Percentiles rank a stretch among this genome's conserved stretches.
phyloP scores from a whole-genome alignment of 805 yeast species.

The Myxozyma neotropica region DNA sequence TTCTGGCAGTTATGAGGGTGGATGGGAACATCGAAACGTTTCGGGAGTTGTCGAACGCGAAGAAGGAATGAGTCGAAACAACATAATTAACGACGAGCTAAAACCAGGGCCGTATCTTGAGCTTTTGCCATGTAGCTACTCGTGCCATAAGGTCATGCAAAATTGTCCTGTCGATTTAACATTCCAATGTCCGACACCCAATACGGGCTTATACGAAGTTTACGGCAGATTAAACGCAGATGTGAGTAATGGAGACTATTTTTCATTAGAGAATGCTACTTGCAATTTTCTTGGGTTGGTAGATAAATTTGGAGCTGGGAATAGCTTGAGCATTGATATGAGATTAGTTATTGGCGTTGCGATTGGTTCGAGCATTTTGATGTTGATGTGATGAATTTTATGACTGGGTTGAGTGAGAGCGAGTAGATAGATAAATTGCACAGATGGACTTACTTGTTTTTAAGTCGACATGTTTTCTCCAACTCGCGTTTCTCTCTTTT shows the following conservation, averaged over 20 bases:
- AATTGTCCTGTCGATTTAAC: constrained; percentile 81
- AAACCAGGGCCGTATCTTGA: constrained; percentile 71
- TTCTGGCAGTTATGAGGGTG: constrained; percentile 49
- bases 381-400: background rate
- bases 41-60: constrained; percentile 8
- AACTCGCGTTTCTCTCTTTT: no score
- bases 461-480: no score
- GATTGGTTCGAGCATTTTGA: background rate
- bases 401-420: no score
- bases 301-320: constrained; percentile 14
- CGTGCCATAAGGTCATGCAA: constrained; percentile 75
- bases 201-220: constrained; percentile 31
- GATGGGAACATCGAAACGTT: constrained; percentile 42
- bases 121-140: constrained; percentile 80
- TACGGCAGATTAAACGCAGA: constrained; percentile 24
- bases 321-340: background rate
- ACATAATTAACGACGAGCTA: constrained; percentile 52
- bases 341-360: background rate
- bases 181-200: constrained; percentile 68
- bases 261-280: constrained; percentile 7
- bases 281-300: constrained; percentile 21
- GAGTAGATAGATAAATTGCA: no score
- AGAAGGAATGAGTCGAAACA: constrained; percentile 54
- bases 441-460: no score
- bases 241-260: constrained; percentile 5